Base-by-base conservation (phyloP, 2,329 filamentous ascomycete genomes). In the Zasmidium cellare region DNA sequence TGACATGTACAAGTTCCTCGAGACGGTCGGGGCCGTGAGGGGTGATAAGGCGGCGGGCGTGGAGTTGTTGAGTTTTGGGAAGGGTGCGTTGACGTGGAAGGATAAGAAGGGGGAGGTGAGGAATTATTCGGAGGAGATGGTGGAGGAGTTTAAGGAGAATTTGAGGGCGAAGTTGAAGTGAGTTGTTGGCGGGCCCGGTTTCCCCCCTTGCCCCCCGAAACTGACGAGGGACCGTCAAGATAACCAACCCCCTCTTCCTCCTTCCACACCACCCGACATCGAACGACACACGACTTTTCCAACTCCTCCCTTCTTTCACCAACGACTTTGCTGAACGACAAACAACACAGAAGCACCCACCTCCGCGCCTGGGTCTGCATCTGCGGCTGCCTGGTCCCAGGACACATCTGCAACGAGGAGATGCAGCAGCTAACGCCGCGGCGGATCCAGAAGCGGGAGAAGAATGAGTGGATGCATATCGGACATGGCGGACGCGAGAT, bases 1-100 rank as follows among this genome's bases (percentile, higher is more conserved):
- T 38, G 73, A 75, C 31, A 67, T 69, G 20, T 66, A 65, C 50
- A 68, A 70, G 31, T 69, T 72, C 28, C 60, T 72, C 9, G 61
- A 68, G 41, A 56, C 63, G 1, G 53, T 71, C 16, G 67, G 62
- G 16, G 44, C 41, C 3, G 48, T 44, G 7, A 64, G 62, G 47
- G 68, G 67, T 24, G 46, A 67, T 45, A 71, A 70, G 55, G 44
- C 45, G 14, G 67, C 63, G 2, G 71, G 63, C 5, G 60, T 74
- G 9, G 63, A 70, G 24, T 48, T 72, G 9, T 51, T 74, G 9
- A 51, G 53, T 18, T 72, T 74, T 53, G 67, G 65, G 45, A 64
- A 59, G 48, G 20, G 45, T 3, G 69, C 71, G 7, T 60, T 74
- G 46, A 65, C 57, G 5, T 55, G 59, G 51, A 72, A 71, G 61